These are phyloP conservation scores for Drosera capensis DNA, from an alignment of 148 eudicot species.

Conservation along the genomic window DNA sequence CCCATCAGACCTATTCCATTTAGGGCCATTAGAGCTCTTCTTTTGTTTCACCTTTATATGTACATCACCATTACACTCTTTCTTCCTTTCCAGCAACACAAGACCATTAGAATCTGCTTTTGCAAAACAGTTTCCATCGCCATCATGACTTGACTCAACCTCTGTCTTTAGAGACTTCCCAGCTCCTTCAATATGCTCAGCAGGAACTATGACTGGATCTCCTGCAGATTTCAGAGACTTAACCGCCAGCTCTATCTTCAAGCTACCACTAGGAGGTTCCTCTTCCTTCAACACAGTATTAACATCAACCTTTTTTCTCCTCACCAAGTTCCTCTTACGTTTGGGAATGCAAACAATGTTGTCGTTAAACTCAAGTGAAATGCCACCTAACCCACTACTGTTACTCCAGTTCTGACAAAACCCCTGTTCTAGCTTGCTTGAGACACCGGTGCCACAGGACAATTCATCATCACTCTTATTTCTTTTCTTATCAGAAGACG, in stretches of 20 bases:
- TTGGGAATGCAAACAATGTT: slow-evolving; percentile 41
- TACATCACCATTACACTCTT: slow-evolving; percentile 10
- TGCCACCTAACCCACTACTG: slow-evolving; percentile 17
- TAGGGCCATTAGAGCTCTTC: slow-evolving; percentile 11
- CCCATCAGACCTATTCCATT: slow-evolving; percentile 18
- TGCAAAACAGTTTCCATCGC: slow-evolving; percentile 1
- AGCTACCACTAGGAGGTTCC: slow-evolving; percentile 13
- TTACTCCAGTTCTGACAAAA: slow-evolving; percentile 9
- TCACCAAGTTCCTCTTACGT: slow-evolving; percentile 54
- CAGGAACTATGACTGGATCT: slow-evolving; percentile 3
- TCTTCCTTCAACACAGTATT: slow-evolving; percentile 16
- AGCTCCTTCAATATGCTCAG: slow-evolving; percentile 3
- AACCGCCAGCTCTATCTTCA: slow-evolving; percentile 9
- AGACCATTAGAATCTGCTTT: slow-evolving; percentile 10
- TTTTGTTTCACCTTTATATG: slow-evolving; percentile 22
- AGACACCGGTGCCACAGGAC: slow-evolving; percentile 10
- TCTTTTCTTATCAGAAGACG: slow-evolving; percentile 24
- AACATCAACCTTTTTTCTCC: slow-evolving; percentile 48
- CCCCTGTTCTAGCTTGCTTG: slow-evolving; percentile 10
- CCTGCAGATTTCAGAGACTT: slow-evolving; percentile 13
- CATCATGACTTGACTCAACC: not conserved
- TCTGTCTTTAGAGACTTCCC: slow-evolving; percentile 2
- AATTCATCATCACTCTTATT: slow-evolving; percentile 22
- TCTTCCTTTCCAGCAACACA: too few relatives aligned
- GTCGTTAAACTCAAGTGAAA: slow-evolving; percentile 27